Evolutionary conservation across 2,329 filamentous ascomycete species (phyloP), one percentile per base, ranked within the genome.

Genomic region (Diaporthe sp.): DNA sequence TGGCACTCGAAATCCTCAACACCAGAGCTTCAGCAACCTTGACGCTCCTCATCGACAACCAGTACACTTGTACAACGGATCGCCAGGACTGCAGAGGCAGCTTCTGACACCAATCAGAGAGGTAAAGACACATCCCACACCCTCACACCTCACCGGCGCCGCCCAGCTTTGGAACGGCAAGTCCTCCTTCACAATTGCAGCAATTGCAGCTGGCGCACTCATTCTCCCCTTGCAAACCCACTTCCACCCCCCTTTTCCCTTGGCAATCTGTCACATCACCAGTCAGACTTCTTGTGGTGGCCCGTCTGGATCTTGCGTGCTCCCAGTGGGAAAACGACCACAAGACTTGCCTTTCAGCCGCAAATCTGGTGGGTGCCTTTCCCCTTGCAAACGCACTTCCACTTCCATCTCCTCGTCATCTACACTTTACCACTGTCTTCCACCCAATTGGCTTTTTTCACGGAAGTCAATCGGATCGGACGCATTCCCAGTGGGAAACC

Each of bases 61-160:
- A 55, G 65, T 55, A 55, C 65, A 37, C 34, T 53, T 69, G 65
- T 42, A 69, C 65, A 69, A 42, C 65, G 65, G 31, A 69, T 69
- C n/a, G n/a, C 65, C 65, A 69, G 65, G 49, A 42, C 65, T 69
- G 46, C 65, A 69, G 28, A 69, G 9, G n/a, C 34, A 69, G 65
- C 49, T 42, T 55, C 65, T 69, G 49, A 42, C 49, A 69, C 22
- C 34, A 55, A 22, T 8, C 34, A 28, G 22, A 55, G 34, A 69
- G 49, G 65, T 55, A 55, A 69, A n/a, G 19, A 4, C 65, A n/a
- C 34, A 42, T 22, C 8, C 19, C 34, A 22, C 8, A 28, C 15
- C 15, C 49, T 53, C 65, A 55, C 9, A 28, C 13, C 49, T 28
- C n/a, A 55, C n/a, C 49, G 1, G 31, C n/a, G 49, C 15, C 65